Evolutionary conservation across 805 yeast species (phyloP).

Genomic region (Candida tibetensis): DNA sequence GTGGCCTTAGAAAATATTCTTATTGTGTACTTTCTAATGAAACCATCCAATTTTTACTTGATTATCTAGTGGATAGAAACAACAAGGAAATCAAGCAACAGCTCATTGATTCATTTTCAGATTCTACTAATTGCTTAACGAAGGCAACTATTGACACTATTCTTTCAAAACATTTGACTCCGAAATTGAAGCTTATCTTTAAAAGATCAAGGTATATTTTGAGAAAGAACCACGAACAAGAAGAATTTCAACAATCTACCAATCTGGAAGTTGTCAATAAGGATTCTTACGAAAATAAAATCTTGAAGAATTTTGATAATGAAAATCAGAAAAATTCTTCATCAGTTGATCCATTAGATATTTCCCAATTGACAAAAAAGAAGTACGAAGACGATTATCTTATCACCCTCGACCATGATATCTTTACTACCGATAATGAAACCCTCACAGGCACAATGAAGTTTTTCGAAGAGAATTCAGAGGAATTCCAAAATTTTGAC

Average conservation of each 20-base stretch:
- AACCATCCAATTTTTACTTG: conserved; percentile 19
- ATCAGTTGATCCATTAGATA: conserved; percentile 2
- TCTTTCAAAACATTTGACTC: conserved; percentile 23
- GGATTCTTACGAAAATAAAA: conserved; percentile 7
- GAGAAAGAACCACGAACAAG: conserved; percentile 19
- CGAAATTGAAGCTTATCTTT: conserved; percentile 27
- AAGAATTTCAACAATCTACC: conserved; percentile 2
- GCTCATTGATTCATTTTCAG: conserved; percentile 18
- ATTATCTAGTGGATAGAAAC: conserved; percentile 18
- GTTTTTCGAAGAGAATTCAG: conserved; percentile 4
- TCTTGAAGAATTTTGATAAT: neutral
- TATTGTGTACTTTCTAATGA: conserved; percentile 39
- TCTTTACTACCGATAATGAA: conserved; percentile 28
- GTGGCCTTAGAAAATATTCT: conserved; percentile 40
- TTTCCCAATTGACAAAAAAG: conserved; percentile 13
- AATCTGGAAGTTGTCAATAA: conserved; percentile 1
- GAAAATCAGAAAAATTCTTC: neutral
- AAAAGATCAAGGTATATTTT: conserved; percentile 31
- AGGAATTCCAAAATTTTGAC: conserved; percentile 15
- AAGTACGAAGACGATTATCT: conserved; percentile 32
- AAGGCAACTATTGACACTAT: conserved; percentile 29
- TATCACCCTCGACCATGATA: conserved; percentile 31
- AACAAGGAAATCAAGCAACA: conserved; percentile 1
- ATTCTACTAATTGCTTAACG: conserved; percentile 18
- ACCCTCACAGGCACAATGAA: conserved; percentile 8